Evolutionary conservation across 2,329 filamentous ascomycete species (phyloP), one percentile per base, ranked within the genome.

Genomic region (Cladosporium sp.): DNA sequence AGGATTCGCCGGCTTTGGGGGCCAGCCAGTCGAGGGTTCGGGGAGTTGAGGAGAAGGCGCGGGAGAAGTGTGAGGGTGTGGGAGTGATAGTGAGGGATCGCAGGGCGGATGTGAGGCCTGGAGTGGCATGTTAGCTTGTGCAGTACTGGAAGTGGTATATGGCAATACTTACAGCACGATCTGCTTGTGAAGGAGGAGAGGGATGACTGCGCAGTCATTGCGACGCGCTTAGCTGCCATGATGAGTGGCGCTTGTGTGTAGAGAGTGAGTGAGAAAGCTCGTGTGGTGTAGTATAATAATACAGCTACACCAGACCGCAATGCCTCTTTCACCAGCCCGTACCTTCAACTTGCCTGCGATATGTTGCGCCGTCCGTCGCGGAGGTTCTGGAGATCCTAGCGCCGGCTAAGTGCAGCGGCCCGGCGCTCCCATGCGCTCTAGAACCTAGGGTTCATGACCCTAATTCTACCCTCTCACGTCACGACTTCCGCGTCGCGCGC

Each of bases 1-100:
- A 92, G 75, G 88, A 90, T 77, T 92, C 93, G 70, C 92, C 88
- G 73, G 89, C 81, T 74, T 87, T 90, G 38, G 94, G 94, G 66
- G 91, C 86, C 58, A 98, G 90, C 93, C 93, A 98, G 76, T 87
- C 90, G 82, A 84, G 63, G 24, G 69, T 67, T 49, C 55, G 47
- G 6, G 64, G 67, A 3, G 70, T 70, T n/a, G 73, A 68, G 60
- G 72, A 71, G 69, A 76, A 77, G 55, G 73, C 51, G 52, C 72
- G 73, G 24, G 65, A 58, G 58, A 69, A 64, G 21, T 67, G 65
- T 59, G 61, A 59, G 59, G 69, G 59, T n/a, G 66, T 18, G 68
- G 21, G 67, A 67, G 69, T 71, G 67, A 59, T 65, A 59, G 67
- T 67, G 65, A 76, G 68, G 32, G 69, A 57, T 58, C 69, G 70